Base-by-base conservation (phyloP, 2,329 filamentous ascomycete genomes). In the Lachnellula hyalina region DNA sequence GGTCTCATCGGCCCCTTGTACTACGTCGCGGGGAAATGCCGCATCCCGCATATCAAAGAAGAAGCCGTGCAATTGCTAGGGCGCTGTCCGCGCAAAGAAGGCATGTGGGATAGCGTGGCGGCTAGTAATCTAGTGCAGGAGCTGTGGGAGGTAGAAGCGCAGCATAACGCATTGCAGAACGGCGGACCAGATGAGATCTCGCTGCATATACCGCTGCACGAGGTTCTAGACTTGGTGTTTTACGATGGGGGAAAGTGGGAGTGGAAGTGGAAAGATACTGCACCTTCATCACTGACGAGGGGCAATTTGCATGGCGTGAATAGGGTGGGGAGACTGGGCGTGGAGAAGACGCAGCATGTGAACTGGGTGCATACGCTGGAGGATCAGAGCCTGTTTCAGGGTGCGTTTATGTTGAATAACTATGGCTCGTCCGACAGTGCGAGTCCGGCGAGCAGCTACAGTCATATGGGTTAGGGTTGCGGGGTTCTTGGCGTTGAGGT, bases 21-120 rank as follows among this genome's bases (percentile, higher is more conserved):
- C 48, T 68, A 63, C 49, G 53, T 53, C 0, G 63, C 58, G 38
- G 47, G 64, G 1, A 63, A 65, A 47, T 64, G 60, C 47, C 44
- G 19, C 56, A 53, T n/a, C 12, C 21, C 7, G 9, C 19, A 1
- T 51, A 64, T 15, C 60, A 60, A 15, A 19, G 46, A 2, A 21
- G 56, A 62, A 36, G 65, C 65, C 14, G 41, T 69, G 3, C 59
- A 61, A 8, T 53, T 68, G 4, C 49, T 69, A 4, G 36, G 47
- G 11, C 47, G 60, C 5, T 61, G 54, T 51, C 67, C 63, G 12
- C 49, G 66, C 21, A 61, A 62, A 25, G 67, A 69, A 47, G 67
- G 66, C 11, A 68, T 68, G 65, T 69, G 66, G 66, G 65, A 69
- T 49, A 62, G 61, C 45, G 28, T 47, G 6, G 54, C 56, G 1